Evolutionary conservation across 352 stramenopile genomes (phyloP).

Genomic region (Phytopythium boreale): DNA sequence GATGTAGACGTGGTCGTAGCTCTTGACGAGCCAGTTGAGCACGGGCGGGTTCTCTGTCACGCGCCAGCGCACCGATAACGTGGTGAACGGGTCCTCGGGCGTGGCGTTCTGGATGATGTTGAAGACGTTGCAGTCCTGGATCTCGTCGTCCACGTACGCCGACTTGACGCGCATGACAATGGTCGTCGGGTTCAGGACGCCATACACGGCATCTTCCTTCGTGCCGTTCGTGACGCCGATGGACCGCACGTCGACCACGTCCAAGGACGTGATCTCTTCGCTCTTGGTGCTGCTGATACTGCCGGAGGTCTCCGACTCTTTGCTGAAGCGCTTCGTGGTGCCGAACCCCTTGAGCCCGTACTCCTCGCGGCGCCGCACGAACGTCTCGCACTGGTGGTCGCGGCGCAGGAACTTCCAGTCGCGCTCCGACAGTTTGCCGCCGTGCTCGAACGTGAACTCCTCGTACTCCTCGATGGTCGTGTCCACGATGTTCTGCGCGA

Average conservation of each 20-base stretch:
- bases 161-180: slow-evolving; percentile 33
- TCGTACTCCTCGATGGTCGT: slow-evolving; percentile 27
- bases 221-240: slow-evolving; percentile 18
- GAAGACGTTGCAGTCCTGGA: slow-evolving; percentile 34
- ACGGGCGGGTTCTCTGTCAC: slow-evolving; percentile 25
- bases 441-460: slow-evolving; percentile 24
- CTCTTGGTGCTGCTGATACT: slow-evolving; percentile 2
- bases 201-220: slow-evolving; percentile 32
- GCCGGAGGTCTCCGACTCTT: neutral
- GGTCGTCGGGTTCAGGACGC: slow-evolving; percentile 27
- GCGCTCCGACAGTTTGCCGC: slow-evolving; percentile 17
- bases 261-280: slow-evolving; percentile 17
- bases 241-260: slow-evolving; percentile 13
- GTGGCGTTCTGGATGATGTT: slow-evolving; percentile 31
- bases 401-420: slow-evolving; percentile 31
- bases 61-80: slow-evolving; percentile 26
- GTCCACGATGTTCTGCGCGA: slow-evolving; percentile 26
- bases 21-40: slow-evolving; percentile 25
- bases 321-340: neutral
- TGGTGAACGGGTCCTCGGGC: slow-evolving; percentile 36
- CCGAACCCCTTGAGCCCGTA: slow-evolving; percentile 5
- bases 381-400: slow-evolving; percentile 6
- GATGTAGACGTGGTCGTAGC: slow-evolving; percentile 41
- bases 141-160: slow-evolving; percentile 33
- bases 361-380: neutral